These are phyloP conservation scores for Cucurbita maxima DNA, from an alignment of 306 rosid species.

Conservation along the genomic window DNA sequence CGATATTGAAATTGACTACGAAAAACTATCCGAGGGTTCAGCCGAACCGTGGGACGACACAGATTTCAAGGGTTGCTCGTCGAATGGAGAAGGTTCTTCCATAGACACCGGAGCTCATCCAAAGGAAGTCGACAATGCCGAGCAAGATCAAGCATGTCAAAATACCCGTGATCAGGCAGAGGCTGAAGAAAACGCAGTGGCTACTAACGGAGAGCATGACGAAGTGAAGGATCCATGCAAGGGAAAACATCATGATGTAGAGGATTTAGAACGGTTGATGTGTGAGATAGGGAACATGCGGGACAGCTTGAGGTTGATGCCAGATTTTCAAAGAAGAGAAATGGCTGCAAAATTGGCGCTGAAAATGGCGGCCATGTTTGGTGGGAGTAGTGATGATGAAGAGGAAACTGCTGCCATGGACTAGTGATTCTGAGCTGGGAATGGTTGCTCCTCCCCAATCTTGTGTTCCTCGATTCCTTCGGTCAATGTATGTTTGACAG, in stretches of 20 bases:
- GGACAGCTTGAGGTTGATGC: slow-evolving; percentile 66
- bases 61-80: slow-evolving; percentile 41
- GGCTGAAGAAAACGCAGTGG: slow-evolving; percentile 14
- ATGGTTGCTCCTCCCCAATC: neutral
- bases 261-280: slow-evolving; percentile 78
- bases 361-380: slow-evolving; percentile 83
- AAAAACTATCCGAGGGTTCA: slow-evolving; percentile 49
- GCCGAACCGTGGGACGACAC: slow-evolving; percentile 64
- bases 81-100: slow-evolving; percentile 15
- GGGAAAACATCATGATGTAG: slow-evolving; percentile 32
- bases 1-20: slow-evolving; percentile 70
- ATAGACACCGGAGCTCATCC: slow-evolving; percentile 22
- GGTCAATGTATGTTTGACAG: too few relatives aligned
- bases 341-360: slow-evolving; percentile 76
- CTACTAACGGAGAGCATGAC: slow-evolving; percentile 8
- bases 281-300: slow-evolving; percentile 81
- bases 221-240: slow-evolving; percentile 16
- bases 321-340: slow-evolving; percentile 77
- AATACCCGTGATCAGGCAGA: neutral
- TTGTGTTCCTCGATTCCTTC: neutral
- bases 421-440: neutral
- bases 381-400: slow-evolving; percentile 58
- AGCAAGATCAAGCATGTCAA: neutral
- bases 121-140: neutral
- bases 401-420: slow-evolving; percentile 16